Evolutionary conservation across 495 filamentous ascomycete species (phyloP), one percentile per base, ranked within the genome.

Genomic region (Staphylotrichum longicolle): DNA sequence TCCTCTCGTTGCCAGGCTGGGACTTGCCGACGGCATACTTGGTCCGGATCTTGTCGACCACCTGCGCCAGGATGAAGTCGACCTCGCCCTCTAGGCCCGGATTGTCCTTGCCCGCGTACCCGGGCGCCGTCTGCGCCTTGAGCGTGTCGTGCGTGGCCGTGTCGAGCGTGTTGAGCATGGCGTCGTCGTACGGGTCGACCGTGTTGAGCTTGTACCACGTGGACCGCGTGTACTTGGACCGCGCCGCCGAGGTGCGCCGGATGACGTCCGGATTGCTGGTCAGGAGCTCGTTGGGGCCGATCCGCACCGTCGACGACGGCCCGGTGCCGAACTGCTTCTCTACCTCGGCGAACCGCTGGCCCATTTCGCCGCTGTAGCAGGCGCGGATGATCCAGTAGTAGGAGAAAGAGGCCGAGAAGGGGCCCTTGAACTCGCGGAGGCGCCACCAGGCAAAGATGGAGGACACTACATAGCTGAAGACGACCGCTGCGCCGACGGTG

Each of bases 81-180:
- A 86, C 71, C 3, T 73, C 70, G 10, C 57, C 42, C 63, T 86
- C 81, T 5, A 82, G 62, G n/a, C 70, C 51, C 12, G 70, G 65
- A 34, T 73, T 73, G n/a, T 83, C 81, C 67, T 78, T 81, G 39
- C 81, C 80, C 1, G 75, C 67, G 60, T 85, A 85, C 0, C 79
- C 80, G 9, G 66, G 47, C 11, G 68, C 68, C 53, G 78, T 70
- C 46, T 70, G 66, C 8, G 72, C 68, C 62, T 75, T 78, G 56
- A 74, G 55, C 15, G 65, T 62, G 56, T 77, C 75, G 68, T 82
- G 79, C 41, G 58, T 66, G 6, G 60, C 61, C 32, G 74, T 75
- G 57, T 81, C 70, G 10, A 67, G 58, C 47, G 70, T 62, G 14
- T 70, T 78, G 32, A 78, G 57, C 58, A 82, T 72, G 61, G 68